These are phyloP conservation scores for Amanita polypyramis DNA, from an alignment of 768 basidiomycete species.

Conservation along the genomic window DNA sequence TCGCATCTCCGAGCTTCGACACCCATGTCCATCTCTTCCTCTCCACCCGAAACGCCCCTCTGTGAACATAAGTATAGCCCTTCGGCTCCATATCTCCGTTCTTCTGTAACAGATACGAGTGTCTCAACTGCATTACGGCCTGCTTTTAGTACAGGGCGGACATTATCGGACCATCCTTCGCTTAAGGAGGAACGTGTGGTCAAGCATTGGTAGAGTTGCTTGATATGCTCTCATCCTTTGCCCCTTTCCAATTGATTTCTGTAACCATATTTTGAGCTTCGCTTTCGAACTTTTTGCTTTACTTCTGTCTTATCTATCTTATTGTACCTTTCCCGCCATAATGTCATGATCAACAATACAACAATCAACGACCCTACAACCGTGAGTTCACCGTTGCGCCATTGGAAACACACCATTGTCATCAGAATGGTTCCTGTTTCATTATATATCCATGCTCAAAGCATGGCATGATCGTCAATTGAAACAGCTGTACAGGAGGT, in stretches of 20 bases:
- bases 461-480: neutral
- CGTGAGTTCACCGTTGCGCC: neutral
- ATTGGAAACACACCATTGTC: neutral
- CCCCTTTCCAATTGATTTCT: neutral
- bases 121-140: slow-evolving; percentile 28
- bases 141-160: slow-evolving; percentile 15
- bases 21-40: slow-evolving; percentile 4
- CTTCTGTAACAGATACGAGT: slow-evolving; percentile 16
- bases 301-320: neutral
- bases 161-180: neutral
- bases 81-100: slow-evolving; percentile 21
- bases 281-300: neutral
- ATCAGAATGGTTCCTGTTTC: neutral
- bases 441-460: neutral
- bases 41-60: slow-evolving; percentile 6
- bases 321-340: neutral
- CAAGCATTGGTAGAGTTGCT: neutral
- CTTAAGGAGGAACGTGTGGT: neutral
- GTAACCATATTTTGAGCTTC: neutral
- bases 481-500: neutral
- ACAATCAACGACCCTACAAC: neutral
- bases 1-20: slow-evolving; percentile 9
- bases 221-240: neutral
- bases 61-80: slow-evolving; percentile 18
- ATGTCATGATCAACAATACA: neutral